Base-by-base conservation (phyloP, 352 stramenopile species). In the Pythium graminicola region DNA sequence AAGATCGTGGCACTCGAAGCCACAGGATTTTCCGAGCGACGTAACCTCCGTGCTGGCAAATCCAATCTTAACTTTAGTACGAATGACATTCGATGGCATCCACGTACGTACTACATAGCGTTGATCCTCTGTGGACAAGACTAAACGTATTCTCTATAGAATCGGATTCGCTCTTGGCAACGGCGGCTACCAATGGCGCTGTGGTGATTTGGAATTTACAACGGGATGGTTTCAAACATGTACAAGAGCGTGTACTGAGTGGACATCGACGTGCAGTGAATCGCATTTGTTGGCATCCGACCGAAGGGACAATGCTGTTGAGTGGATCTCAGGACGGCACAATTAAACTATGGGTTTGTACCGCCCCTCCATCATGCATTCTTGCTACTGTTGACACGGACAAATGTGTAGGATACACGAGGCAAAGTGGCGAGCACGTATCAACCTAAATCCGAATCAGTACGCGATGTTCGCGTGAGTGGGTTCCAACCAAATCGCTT, bases 161-260 rank as follows among this genome's bases (percentile, higher is more conserved):
- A 31, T 86, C 69, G 22, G 81, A 89, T 52, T 89, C 78, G 67
- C 62, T 95, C 64, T 60, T 95, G 45, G 84, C 84, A 14, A 95
- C 84, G 8, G 84, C 84, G 2, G 82, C 84, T 3, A 95, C 84
- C 6, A 95, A 93, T 38, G 84, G 84, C 33, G 70, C 74, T 0
- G 75, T 95, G 27, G 80, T 93, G 39, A 90, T 95, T 41, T 95
- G 84, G 81, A 92, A 95, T 48, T 65, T 95, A 36, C 76, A 93
- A 64, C 71, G 72, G 20, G 84, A 93, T n/a, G 81, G 81, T 11
- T 89, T 87, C 62, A 95, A 95, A 56, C 67, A 93, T 40, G 80
- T 95, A 0, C 81, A 95, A 76, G 82, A 95, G 38, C 72, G 84
- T 20, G 81, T 93, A 14, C 26, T 92, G 26, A 92, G 69, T 40